Evolutionary conservation across 2,329 filamentous ascomycete species (phyloP), one percentile per base, ranked within the genome.

Genomic region (Reticulascus tulasneorum): DNA sequence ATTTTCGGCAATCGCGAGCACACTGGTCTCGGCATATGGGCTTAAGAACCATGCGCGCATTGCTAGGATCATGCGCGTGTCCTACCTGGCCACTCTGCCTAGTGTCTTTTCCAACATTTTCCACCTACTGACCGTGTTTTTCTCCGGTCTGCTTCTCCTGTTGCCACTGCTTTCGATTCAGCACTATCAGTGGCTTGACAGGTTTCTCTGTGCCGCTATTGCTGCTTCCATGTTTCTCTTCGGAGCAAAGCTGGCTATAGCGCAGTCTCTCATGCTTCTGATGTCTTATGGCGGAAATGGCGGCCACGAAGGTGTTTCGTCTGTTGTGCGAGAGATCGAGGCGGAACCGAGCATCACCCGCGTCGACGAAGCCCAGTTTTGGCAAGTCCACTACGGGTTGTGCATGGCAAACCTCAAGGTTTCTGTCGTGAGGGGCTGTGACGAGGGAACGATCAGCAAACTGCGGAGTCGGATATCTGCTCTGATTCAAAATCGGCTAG

Each of bases 351-450:
- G 76, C 37, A 80, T 97, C 18, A 75, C 76, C 28, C 75, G 75
- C 2, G 80, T 98, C 29, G 87, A 96, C 39, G 90, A 96, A 53
- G 91, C 90, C 2, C 82, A 89, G 55, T 95, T 98, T 61, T 98
- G 93, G 93, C 93, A 98, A 66, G 93, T 96, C 11, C 93, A 98
- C 62, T 96, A 97, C 58, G 90, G 91, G 2, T 71, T 97, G 25
- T 94, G 89, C 55, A 94, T 97, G 84, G 93, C 93, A 8, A 96
- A 94, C 56, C 60, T 98, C 47, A 94, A 88, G 59, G 63, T 98
- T 15, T 76, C 82, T 40, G 77, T 95, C 18, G 58, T 66, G 5
- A 68, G 64, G 44, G 83, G 82, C 5, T 68, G 62, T 29, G 81
- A 85, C 27, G 87, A 93, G 43, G 77, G 83, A 11, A 76, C 82